Base-by-base conservation (phyloP, 768 basidiomycete genomes). In the Pleurotus salmoneostramineus region DNA sequence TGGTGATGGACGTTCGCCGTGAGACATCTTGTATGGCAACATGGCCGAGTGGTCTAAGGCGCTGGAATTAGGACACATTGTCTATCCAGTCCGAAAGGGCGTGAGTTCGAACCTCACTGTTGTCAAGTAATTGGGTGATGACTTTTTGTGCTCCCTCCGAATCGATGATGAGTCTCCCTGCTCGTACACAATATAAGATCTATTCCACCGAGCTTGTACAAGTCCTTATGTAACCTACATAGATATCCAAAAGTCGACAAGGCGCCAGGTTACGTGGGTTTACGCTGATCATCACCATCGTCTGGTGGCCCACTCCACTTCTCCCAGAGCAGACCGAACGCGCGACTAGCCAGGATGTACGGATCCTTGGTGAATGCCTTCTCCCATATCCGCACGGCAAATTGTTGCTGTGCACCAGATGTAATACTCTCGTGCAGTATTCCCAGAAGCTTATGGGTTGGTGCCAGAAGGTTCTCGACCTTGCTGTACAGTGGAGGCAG, bases 321-420 rank as follows among this genome's bases (percentile, higher is more conserved):
- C 56, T 81, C 75, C 49, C 77, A 78, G 35, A 72, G 71, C 56
- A 68, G 65, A 58, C 64, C 68, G 44, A 76, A 71, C 10, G 78
- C 74, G 49, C 74, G 71, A 51, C 71, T 72, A 2, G 77, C 80
- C 15, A 82, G 71, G 42, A 76, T 65, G 56, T 76, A 82, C 0
- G 89, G 89, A 55, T 89, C 85, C 10, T 76, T 74, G 0, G 83
- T 81, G 70, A 73, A 76, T 14, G 86, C 81, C 66, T 87, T 89
- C 65, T 87, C 83, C 80, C 82, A 83, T 12, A 85, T 69, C 3
- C 83, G 82, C 33, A 63, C 63, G 2, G 79, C 84, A 65, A 91
- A 82, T 62, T 83, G 72, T 50, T 65, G 74, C 60, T 87, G 83
- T 58, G 82, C 80, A 8, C 89, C 88, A 0, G 81, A 81, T 12